Conservation (phyloP, 1,284 basidiomycete species). For the Ceratobasidium sp. region DNA sequence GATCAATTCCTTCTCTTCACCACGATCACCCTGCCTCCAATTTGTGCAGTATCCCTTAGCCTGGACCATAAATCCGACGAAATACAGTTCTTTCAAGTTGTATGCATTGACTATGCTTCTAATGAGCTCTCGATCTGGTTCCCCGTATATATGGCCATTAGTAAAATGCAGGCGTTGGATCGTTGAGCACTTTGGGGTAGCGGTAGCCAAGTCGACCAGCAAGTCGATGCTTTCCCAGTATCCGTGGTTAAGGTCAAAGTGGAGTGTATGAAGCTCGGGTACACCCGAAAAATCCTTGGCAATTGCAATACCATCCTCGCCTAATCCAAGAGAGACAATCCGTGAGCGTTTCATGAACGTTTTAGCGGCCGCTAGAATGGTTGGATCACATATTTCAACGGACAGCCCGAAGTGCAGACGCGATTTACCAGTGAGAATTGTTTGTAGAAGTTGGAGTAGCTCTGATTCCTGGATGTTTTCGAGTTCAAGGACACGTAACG, state of each 20-base stretch:
- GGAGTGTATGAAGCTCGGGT: slow-evolving; percentile 4
- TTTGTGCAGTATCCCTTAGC: too few species aligned
- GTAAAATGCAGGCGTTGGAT: neutral
- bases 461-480: neutral
- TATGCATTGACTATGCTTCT: neutral
- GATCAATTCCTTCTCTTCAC: too few species aligned
- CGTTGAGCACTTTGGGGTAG: neutral
- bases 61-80: neutral
- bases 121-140: neutral
- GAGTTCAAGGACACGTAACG: neutral
- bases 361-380: neutral
- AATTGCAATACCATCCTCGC: neutral
- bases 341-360: neutral
- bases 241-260: neutral
- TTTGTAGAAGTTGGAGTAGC: neutral
- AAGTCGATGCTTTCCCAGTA: neutral
- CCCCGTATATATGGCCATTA: neutral
- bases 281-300: neutral
- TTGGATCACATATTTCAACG: neutral
- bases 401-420: neutral
- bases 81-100: neutral
- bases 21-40: too few species aligned
- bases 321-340: neutral
- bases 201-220: neutral
- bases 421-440: neutral